Percentiles rank a stretch among this genome's conserved stretches.
These are phyloP conservation scores for Melocanna baccifera DNA, from an alignment of 176 grass and related monocot genomes.

Conservation along the genomic window DNA sequence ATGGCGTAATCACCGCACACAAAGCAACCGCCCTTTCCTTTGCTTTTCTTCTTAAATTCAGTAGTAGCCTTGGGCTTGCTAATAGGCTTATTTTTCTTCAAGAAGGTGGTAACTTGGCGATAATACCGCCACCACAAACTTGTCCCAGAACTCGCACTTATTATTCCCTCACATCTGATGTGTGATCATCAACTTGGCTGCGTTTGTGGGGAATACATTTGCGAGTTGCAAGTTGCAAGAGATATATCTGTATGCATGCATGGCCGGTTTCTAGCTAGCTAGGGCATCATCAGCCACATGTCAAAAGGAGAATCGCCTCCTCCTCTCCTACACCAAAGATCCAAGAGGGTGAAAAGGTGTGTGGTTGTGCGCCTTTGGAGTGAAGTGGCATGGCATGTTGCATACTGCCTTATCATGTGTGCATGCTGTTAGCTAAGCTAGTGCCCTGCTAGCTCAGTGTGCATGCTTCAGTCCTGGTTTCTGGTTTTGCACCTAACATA, in stretches of 20 bases:
- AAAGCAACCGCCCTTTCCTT: too few species aligned
- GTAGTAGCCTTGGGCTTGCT: too few species aligned
- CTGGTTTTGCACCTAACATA: conserved; percentile 48
- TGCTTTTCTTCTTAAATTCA: too few species aligned
- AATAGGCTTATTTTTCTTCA: too few species aligned
- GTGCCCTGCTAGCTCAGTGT: background rate
- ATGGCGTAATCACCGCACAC: too few species aligned
- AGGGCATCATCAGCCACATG: conserved; percentile 13
- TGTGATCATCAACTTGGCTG: conserved; percentile 7
- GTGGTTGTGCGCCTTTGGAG: conserved; percentile 26
- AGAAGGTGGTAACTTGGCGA: too few species aligned
- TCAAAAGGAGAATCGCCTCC: conserved; percentile 21
- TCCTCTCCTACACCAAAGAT: conserved; percentile 28
- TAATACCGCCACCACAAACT: too few species aligned
- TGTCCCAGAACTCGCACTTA: too few species aligned
- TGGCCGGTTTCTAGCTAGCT: background rate
- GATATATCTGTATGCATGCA: background rate
- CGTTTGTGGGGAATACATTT: conserved; percentile 25
- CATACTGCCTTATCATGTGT: background rate
- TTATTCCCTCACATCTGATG: background rate
- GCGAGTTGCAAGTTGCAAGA: background rate
- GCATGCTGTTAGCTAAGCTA: background rate
- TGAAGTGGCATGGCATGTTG: conserved; percentile 35
- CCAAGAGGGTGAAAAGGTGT: background rate
- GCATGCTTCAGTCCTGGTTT: background rate